phyloP scores from a whole-genome alignment of 2,329 filamentous ascomycete genomes.

The Verticillium albo-atrum region DNA sequence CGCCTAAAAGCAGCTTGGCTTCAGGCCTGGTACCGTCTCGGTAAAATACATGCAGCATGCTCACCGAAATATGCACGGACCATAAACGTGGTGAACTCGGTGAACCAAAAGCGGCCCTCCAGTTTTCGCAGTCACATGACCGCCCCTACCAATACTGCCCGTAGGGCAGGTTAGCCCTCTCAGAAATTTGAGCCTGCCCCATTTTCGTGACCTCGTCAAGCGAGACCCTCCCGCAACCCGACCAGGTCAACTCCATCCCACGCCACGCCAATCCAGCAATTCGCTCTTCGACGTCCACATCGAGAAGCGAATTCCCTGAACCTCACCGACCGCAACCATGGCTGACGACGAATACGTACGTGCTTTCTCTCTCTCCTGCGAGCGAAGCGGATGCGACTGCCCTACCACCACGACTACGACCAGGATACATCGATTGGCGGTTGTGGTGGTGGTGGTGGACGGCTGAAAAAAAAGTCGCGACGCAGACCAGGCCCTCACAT shows the following conservation, averaged over 20 bases:
- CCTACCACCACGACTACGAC: conserved; percentile 3
- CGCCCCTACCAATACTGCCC: neutral
- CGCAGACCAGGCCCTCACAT: neutral
- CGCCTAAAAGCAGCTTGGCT: too few relatives aligned
- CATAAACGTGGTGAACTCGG: neutral
- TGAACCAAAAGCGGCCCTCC: neutral
- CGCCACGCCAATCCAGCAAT: conserved; percentile 19
- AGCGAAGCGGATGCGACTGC: neutral
- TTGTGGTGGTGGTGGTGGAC: neutral
- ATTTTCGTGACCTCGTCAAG: conserved; percentile 6
- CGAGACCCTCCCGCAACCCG: conserved; percentile 4
- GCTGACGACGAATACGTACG: conserved; percentile 86
- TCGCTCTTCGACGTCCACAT: conserved; percentile 37
- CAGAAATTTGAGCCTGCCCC: conserved; percentile 6
- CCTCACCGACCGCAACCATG: conserved; percentile 57
- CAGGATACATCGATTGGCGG: neutral
- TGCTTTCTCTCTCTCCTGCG: conserved; percentile 25
- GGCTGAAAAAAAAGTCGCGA: conserved; percentile 2
- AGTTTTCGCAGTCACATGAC: neutral
- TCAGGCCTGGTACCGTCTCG: too few relatives aligned
- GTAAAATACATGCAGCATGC: too few relatives aligned
- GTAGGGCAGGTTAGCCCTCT: conserved; percentile 11
- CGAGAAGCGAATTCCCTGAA: conserved; percentile 39
- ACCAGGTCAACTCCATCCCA: conserved; percentile 2
- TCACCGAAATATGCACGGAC: neutral